phyloP scores from a whole-genome alignment of 2,329 filamentous ascomycete species.

The Bimuria novae-zelandiae region DNA sequence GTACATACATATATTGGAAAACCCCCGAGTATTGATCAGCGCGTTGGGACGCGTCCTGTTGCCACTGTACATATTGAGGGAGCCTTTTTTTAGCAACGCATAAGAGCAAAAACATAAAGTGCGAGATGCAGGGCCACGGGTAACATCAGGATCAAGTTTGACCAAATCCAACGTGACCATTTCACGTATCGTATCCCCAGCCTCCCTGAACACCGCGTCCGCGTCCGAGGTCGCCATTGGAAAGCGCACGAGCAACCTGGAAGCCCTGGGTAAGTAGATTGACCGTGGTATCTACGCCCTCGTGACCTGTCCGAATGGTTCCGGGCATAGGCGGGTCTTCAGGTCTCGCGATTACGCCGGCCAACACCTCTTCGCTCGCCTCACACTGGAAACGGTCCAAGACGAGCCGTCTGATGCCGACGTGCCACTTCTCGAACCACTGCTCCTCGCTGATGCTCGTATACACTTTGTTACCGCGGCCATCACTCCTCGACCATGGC shows the following conservation, averaged over 20 bases:
- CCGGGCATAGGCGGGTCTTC: constrained; percentile 53
- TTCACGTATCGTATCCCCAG: constrained; percentile 40
- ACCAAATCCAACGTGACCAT: too few relatives aligned
- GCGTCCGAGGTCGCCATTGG: constrained; percentile 23
- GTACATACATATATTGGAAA: too few relatives aligned
- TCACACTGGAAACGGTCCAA: constrained; percentile 61
- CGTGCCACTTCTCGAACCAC: constrained; percentile 67
- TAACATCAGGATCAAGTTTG: too few relatives aligned
- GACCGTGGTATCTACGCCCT: constrained; percentile 37
- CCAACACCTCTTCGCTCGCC: constrained; percentile 55
- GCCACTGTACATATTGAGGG: background rate
- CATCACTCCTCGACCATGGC: constrained; percentile 54
- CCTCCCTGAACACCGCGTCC: constrained; percentile 30
- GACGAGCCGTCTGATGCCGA: constrained; percentile 63
- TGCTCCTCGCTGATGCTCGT: constrained; percentile 56
- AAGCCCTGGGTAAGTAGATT: constrained; percentile 41
- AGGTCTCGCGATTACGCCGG: constrained; percentile 32
- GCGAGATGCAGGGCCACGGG: background rate
- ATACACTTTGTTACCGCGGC: constrained; percentile 52
- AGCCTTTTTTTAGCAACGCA: too few relatives aligned
- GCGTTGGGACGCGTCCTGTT: background rate
- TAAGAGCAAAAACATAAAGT: background rate
- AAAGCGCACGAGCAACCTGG: constrained; percentile 36
- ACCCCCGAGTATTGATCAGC: background rate
- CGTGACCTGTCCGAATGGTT: constrained; percentile 32